These are phyloP conservation scores for Aspergillus unguis DNA, from an alignment of 2,329 filamentous ascomycete species.

Conservation along the genomic window DNA sequence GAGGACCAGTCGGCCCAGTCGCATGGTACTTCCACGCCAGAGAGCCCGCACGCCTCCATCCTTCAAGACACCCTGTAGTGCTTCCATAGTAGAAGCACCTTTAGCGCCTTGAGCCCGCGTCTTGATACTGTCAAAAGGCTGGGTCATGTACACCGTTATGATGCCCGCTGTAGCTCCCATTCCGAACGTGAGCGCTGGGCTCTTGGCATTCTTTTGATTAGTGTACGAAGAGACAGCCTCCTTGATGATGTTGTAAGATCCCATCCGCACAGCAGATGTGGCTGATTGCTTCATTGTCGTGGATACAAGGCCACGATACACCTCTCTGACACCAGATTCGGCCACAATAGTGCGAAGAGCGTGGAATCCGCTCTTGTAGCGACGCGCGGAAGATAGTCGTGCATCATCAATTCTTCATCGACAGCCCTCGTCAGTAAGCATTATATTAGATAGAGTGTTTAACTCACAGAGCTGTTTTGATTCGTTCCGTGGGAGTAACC, in stretches of 20 bases:
- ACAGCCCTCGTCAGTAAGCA: not conserved
- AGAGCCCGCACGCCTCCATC: conserved; percentile 60
- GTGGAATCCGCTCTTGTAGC: conserved; percentile 52
- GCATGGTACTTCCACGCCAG: conserved; percentile 67
- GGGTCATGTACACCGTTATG: conserved; percentile 3
- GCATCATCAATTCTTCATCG: conserved; percentile 55
- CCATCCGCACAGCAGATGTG: conserved; percentile 61
- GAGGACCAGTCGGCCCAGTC: conserved; percentile 61
- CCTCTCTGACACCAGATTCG: conserved; percentile 53
- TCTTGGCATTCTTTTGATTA: conserved; percentile 47
- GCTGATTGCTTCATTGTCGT: conserved; percentile 62
- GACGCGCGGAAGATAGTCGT: conserved; percentile 37
- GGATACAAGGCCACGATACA: conserved; percentile 59
- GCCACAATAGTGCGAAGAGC: conserved; percentile 49
- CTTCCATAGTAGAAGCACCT: not conserved
- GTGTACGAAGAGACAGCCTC: conserved; percentile 52
- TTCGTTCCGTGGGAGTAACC: conserved; percentile 65
- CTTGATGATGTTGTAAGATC: conserved; percentile 62
- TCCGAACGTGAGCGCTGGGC: conserved; percentile 53
- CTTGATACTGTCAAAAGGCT: conserved; percentile 7
- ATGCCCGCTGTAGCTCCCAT: conserved; percentile 59
- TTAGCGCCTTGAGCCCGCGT: conserved; percentile 2
- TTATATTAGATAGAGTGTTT: not conserved
- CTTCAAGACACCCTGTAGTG: conserved; percentile 25
- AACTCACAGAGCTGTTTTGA: conserved; percentile 52